Base-by-base conservation (phyloP, 495 filamentous ascomycete genomes). In the Hyaloscypha finlandica region DNA sequence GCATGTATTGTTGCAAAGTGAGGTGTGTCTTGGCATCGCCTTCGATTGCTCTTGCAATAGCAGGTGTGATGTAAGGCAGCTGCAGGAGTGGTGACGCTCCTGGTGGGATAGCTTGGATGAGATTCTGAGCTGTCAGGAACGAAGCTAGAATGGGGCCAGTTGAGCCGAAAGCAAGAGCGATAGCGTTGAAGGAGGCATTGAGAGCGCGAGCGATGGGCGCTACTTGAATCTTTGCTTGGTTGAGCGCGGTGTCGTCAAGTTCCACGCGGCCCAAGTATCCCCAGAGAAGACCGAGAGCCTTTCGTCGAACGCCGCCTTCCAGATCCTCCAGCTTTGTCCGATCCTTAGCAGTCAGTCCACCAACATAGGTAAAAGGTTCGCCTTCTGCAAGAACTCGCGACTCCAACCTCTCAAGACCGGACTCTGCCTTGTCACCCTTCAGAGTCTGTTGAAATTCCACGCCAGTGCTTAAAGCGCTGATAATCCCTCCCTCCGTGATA, bases 191-290 rank as follows among this genome's bases (percentile, higher is more conserved):
- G n/a, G 93, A 88, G 75, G 92, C 88, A 73, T 89, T 93, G 54
- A 99, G 84, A 55, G 86, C 81, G 56, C 94, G 86, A 14, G 94
- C 94, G 61, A 96, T 89, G 51, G 96, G 91, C 51, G 91, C 93
- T 66, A 92, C 88, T 76, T 95, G 90, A 73, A 81, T 81, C 83
- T 85, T 88, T 81, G 89, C 91, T 77, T 87, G 87, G 65, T 95
- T 86, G 51, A 96, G 81, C 30, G 80, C 80, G 32, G 82, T 70
- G 73, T 94, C 93, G 61, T 90, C 87, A 8, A 86, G 78, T 65
- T 95, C 91, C 35, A 97, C 80, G 48, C 95, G 89, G 54, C 91
- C 92, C 35, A 98, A 85, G 75, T 98, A 98, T 54, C 93, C 94
- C 95, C 95, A 99, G 19, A 98, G 80, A 61, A 99, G 83, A 39